Conservation (phyloP, 176 grass and related monocot genomes). For the Saccharum spontaneum region DNA sequence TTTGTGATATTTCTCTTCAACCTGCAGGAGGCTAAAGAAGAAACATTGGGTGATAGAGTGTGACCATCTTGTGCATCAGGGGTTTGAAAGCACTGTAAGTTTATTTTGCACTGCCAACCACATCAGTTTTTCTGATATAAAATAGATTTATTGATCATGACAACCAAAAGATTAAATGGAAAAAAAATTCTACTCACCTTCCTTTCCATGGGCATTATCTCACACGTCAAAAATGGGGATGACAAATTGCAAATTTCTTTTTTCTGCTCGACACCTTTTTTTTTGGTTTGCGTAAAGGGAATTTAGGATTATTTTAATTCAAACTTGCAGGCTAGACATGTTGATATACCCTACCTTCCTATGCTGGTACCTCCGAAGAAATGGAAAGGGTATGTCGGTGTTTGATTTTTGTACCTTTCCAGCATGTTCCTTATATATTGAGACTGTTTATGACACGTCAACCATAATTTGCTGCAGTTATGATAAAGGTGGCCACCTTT, state of each 20-base stretch:
- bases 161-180: background rate
- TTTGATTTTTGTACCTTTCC: conserved; percentile 24
- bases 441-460: background rate
- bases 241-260: conserved; percentile 2
- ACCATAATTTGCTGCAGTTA: conserved; percentile 56
- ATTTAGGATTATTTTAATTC: conserved; percentile 42
- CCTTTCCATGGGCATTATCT: background rate
- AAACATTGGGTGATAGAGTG: conserved; percentile 87
- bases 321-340: conserved; percentile 72
- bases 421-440: conserved; percentile 8
- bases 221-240: background rate
- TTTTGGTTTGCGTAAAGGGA: background rate
- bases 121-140: conserved; percentile 8
- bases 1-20: conserved; percentile 36
- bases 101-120: conserved; percentile 19
- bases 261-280: conserved; percentile 15
- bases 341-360: conserved; percentile 89
- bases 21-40: conserved; percentile 63
- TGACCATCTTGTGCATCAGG: conserved; percentile 72
- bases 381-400: conserved; percentile 88
- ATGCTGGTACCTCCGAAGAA: conserved; percentile 83
- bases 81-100: conserved; percentile 89
- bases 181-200: background rate
- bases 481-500: conserved; percentile 83
- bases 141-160: background rate